Evolutionary conservation across 2,329 filamentous ascomycete species (phyloP).

Genomic region (Corniculantispora saksenae): DNA sequence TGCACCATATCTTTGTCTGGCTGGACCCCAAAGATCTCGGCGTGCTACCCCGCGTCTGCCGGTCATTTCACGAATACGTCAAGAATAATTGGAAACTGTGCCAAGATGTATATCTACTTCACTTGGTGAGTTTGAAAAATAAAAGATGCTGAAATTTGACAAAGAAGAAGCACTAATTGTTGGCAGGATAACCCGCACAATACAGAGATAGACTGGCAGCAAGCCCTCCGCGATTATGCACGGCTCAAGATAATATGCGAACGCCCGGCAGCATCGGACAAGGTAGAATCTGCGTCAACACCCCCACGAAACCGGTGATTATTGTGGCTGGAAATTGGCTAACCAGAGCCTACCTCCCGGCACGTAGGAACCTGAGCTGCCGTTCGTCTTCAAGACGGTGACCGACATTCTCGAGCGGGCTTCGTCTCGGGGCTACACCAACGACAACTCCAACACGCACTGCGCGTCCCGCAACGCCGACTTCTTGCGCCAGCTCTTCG

Average conservation of each 20-base stretch:
- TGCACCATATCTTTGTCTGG: constrained; percentile 60
- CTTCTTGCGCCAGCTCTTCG: constrained; percentile 47
- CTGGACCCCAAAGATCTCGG: constrained; percentile 59
- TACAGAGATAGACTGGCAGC: constrained; percentile 42
- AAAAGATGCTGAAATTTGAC: neutral
- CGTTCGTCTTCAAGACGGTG: constrained; percentile 50
- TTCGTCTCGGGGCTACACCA: constrained; percentile 34
- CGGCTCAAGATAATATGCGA: constrained; percentile 47
- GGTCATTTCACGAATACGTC: constrained; percentile 54
- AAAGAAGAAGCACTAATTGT: neutral
- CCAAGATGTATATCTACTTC: constrained; percentile 61
- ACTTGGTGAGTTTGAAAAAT: constrained; percentile 45
- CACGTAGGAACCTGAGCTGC: constrained; percentile 43
- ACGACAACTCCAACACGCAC: constrained; percentile 37
- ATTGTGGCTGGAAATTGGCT: neutral
- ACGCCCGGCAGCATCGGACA: constrained; percentile 33
- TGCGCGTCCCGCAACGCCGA: constrained; percentile 49
- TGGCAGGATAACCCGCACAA: constrained; percentile 36
- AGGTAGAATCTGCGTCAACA: constrained; percentile 36
- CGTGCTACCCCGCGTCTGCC: constrained; percentile 53
- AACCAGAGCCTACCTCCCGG: neutral
- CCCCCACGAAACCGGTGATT: neutral
- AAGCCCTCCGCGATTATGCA: constrained; percentile 45
- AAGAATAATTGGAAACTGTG: constrained; percentile 60
- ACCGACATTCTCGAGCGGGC: constrained; percentile 48